Base-by-base conservation (phyloP, 768 basidiomycete species). In the Mycena venus region DNA sequence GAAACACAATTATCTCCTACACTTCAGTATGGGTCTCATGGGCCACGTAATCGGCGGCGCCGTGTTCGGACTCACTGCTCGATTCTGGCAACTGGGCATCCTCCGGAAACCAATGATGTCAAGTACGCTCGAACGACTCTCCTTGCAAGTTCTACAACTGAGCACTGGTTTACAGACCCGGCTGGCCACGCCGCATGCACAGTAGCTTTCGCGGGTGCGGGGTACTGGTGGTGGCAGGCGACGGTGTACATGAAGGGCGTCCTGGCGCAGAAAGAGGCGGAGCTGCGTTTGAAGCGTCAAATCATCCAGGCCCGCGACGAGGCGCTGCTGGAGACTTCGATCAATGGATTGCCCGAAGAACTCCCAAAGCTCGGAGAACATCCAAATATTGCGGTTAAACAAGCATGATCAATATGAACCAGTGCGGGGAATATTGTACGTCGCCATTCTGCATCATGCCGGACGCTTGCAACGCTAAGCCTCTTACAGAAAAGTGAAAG, bases 31-130 rank as follows among this genome's bases (percentile, higher is more conserved):
- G 75, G 59, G 58, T 62, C 84, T 95, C 80, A 85, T 94, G 68
- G 85, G 90, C 61, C 94, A 90, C 80, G 84, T 96, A 74, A 82
- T 95, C 80, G 94, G 95, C 49, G 95, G 95, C 84, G 94, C 95
- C 3, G 83, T 89, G 69, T 93, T 96, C 80, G 96, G 96, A 51
- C 92, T 98, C 71, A 92, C 92, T 25, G 92, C 93, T 23, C 90
- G 97, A 72, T 87, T 96, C 73, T 95, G 95, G 78, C 96, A 97
- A 84, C 91, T 98, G 27, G 94, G 93, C 66, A 94, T 98, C 79
- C 93, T 96, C 83, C 92, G 89, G 81, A 88, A 94, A 79, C 91
- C 92, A 80, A 88, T 97, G 72, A 90, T 94, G 83, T 89, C 91
- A 56, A 95, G 96, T 97, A 80, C 82, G 96, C 90, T 25, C 68